Base-by-base conservation (phyloP, 164 flowering plant genomes). In the Aristolochia californica region DNA sequence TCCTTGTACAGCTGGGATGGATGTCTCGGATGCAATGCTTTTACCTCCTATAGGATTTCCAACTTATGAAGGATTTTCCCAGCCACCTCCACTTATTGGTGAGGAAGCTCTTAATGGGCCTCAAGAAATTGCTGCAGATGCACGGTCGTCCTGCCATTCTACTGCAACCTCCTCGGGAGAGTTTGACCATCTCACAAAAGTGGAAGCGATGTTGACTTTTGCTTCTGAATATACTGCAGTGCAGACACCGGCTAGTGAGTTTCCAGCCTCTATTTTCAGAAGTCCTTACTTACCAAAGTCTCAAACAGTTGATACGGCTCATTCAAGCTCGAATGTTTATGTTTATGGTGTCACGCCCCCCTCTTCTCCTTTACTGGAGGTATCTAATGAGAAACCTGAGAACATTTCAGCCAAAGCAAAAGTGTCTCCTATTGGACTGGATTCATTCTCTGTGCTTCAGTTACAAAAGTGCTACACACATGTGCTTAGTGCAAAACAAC, bases 191-290 rank as follows among this genome's bases (percentile, higher is more conserved):
- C 64, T 88, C 30, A 74, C 80, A 9, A 94, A 90, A 75, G 81
- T 80, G 58, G 99, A 94, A 78, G 99, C 96, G 38, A 58, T 79
- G 71, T 75, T 88, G 90, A 79, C 96, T 58, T 85, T 85, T 80
- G 95, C 99, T 74, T 78, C 83, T 17, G 97, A 94, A 73, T 94
- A 83, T 79, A 87, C 91, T 66, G 96, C 97, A 26, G 83, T 94
- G 59, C 93, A 94, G 62, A 73, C 89, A 18, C 74, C 81, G 23
- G 55, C 74, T 54, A 74, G 76, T 66, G 96, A 84, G 69, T 55
- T 76, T 0, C 75, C 87, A 4, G 66, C 84, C 20, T 70, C 83
- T 4, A 70, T 84, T 56, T 85, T 88, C 62, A 77, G 77, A 73
- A 83, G 68, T 62, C 99, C 96, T 3, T 94, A 94, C 66, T 51